Evolutionary conservation across 2,329 filamentous ascomycete genomes (phyloP).

Genomic region (Dichotomopilus funicola): DNA sequence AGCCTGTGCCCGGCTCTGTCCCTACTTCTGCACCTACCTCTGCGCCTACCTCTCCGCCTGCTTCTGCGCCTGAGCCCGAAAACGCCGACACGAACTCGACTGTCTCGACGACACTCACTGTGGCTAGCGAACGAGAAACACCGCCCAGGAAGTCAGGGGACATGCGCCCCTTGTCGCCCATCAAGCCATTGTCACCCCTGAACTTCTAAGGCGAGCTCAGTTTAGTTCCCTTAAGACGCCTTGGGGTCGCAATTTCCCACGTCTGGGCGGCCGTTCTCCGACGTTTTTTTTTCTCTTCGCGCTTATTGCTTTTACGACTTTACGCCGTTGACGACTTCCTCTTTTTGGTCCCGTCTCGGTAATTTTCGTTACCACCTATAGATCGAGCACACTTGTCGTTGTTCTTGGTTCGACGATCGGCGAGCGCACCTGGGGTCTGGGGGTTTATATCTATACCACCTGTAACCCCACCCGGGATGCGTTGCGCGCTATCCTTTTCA

Average conservation of each 20-base stretch:
- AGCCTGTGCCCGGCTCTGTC: conserved; percentile 24
- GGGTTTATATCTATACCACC: no score
- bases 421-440: no score
- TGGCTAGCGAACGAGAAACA: conserved; percentile 36
- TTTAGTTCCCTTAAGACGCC: conserved; percentile 13
- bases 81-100: conserved; percentile 40
- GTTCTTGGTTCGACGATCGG: no score
- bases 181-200: conserved; percentile 59
- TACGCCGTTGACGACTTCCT: conserved; percentile 24
- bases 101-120: conserved; percentile 41
- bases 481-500: conserved; percentile 1
- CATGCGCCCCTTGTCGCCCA: conserved; percentile 55
- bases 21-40: no score
- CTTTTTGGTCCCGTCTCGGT: conserved; percentile 9
- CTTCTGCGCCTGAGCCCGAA: conserved; percentile 30
- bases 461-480: neutral
- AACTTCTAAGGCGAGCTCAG: conserved; percentile 38
- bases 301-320: conserved; percentile 5
- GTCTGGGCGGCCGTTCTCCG: conserved; percentile 8
- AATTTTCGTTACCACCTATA: neutral
- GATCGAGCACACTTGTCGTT: neutral
- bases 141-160: conserved; percentile 36
- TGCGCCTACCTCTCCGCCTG: no score
- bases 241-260: conserved; percentile 13
- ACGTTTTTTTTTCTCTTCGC: conserved; percentile 4